Evolutionary conservation across 2,329 filamentous ascomycete genomes (phyloP), one percentile per base, ranked within the genome.

Genomic region (Alternaria metachromatica): DNA sequence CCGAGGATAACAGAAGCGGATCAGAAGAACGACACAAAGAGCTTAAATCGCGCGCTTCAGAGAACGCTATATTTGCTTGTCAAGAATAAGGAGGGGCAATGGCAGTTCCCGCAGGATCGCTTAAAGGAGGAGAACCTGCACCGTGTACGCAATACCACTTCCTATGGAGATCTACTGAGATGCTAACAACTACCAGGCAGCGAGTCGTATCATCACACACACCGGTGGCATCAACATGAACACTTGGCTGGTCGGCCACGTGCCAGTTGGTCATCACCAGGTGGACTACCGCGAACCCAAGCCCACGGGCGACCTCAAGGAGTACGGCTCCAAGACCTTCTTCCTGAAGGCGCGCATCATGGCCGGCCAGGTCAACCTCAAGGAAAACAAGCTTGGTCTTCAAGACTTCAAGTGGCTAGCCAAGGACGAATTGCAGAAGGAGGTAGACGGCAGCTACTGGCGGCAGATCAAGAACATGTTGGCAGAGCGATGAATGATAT

Each of bases 301-400:
- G 3, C 43, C 69, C 1, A 60, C 68, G 6, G 73, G 72, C 21
- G 15, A 21, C 3, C 67, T 67, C 67, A 76, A 84, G 69, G 81
- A 86, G 59, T 82, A 86, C 60, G 93, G 92, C 58, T 87, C 91
- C 76, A 97, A 97, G 86, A 90, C 90, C 3, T 99, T 99, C 82
- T 97, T 97, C 86, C 88, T 98, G 85, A 98, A 98, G 86, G 92
- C 89, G 55, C 89, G 96, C 67, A 98, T 99, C 80, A 93, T 98
- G 92, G 93, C 94, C 33, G 96, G 96, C n/a, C 96, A 98, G 83
- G 93, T 91, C 28, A 88, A 97, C 80, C 81, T 98, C 56, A 84
- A 84, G 66, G 85, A 84, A 63, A 97, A 96, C 82, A 83, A 84
- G 65, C 86, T 92, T 60, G 92, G 90, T 6, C 84, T 96, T 58